Base-by-base conservation (phyloP, 805 yeast genomes). In the Yamadazyma sp. region DNA sequence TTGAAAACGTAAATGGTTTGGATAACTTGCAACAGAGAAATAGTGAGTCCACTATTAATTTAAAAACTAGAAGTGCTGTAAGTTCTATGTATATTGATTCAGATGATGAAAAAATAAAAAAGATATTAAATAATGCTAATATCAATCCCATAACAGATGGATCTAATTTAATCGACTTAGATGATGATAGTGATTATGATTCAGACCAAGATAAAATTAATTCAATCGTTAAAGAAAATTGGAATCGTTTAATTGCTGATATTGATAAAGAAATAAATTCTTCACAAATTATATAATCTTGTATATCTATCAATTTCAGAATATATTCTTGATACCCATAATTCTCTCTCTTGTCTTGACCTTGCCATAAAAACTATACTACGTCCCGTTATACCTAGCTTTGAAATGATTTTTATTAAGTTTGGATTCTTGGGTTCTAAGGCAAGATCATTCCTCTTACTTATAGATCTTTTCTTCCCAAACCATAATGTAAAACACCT, bases 401-500 rank as follows among this genome's bases (percentile, higher is more conserved):
- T 69, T 12, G 72, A 64, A 4, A 73, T 73, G 50, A 75, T 56
- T 31, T 56, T 71, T 4, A 73, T 35, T 18, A 70, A 39, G 0
- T 73, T 70, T 4, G 76, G 76, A 40, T 70, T 69, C 34, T 55
- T 57, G 12, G 52, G 54, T 6, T 42, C 43, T n/a, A 26, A 22
- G 14, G 30, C 40, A 7, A 27, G 20, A 6, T 33, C 25, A 13
- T 36, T 29, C 9, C 15, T 27, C 16, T 33, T 36, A 19, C 69
- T 50, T 38, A 76, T 59, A 3, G 68, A 58, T 37, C 80, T 60
- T 45, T 80, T 83, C 5, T 71, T 70, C 0, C 88, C 91, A 57
- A 80, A 76, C 96, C 96, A 88, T 2, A 91, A 47, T 0, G 93
- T 85, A 49, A 91, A 88, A 43, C 93, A 78, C 32, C 95, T 65